These are phyloP conservation scores for Pachyrhizus erosus DNA, from an alignment of 306 rosid genomes.

Conservation along the genomic window DNA sequence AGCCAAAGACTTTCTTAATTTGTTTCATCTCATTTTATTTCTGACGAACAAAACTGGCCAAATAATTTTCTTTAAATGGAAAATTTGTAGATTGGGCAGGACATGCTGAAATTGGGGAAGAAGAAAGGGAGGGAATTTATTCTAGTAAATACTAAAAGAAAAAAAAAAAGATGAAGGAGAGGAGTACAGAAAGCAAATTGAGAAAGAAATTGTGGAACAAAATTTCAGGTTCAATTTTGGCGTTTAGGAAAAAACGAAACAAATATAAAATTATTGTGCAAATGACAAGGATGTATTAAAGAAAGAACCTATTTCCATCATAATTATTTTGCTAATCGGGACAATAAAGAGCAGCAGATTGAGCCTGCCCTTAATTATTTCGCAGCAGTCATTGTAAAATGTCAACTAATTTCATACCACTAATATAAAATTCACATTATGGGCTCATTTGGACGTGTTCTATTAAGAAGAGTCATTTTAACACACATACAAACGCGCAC, in stretches of 20 bases:
- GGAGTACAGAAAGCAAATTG: too few species aligned
- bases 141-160: neutral
- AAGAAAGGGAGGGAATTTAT: neutral
- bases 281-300: neutral
- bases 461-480: too few species aligned
- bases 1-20: neutral
- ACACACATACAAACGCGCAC: too few species aligned
- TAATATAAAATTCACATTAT: too few species aligned
- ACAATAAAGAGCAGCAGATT: too few species aligned
- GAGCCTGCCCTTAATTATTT: too few species aligned
- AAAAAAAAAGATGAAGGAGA: neutral
- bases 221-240: neutral
- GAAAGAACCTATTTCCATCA: neutral
- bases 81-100: neutral
- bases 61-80: neutral
- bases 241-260: neutral
- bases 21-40: conserved; percentile 6
- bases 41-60: neutral
- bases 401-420: too few species aligned
- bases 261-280: neutral
- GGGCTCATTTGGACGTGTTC: too few species aligned
- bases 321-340: too few species aligned
- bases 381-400: too few species aligned
- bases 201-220: neutral
- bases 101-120: neutral